These are phyloP conservation scores for Pseudofabraea citricarpa DNA, from an alignment of 2,329 filamentous ascomycete genomes.

Conservation along the genomic window DNA sequence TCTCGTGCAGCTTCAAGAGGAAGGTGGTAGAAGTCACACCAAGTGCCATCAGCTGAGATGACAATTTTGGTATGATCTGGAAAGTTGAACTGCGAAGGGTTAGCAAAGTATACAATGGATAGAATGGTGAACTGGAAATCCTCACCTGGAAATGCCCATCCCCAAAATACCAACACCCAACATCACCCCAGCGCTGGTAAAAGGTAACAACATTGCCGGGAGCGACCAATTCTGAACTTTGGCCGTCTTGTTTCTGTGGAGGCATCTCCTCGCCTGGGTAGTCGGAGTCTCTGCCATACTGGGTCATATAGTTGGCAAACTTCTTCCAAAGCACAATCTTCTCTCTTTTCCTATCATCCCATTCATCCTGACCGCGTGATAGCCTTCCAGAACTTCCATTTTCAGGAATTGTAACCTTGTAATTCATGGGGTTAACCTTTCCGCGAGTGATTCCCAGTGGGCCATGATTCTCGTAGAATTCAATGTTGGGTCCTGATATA, in stretches of 20 bases:
- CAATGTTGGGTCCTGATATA: constrained; percentile 55
- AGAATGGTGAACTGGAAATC: too few species aligned
- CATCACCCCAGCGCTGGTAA: constrained; percentile 76
- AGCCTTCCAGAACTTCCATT: constrained; percentile 58
- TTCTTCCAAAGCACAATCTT: constrained; percentile 67
- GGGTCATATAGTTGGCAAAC: constrained; percentile 70
- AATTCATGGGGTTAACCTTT: constrained; percentile 60
- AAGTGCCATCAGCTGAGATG: constrained; percentile 67
- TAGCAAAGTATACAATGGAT: too few species aligned
- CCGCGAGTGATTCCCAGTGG: constrained; percentile 58
- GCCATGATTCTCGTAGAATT: constrained; percentile 70
- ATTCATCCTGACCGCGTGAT: constrained; percentile 57
- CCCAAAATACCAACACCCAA: constrained; percentile 76
- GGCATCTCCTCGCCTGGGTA: constrained; percentile 42
- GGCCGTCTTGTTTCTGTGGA: constrained; percentile 13
- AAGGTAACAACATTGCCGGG: constrained; percentile 63
- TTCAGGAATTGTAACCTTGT: constrained; percentile 49
- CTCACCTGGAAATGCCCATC: constrained; percentile 72
- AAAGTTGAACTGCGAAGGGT: constrained; percentile 73
- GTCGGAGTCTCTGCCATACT: constrained; percentile 68
- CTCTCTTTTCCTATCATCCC: constrained; percentile 61
- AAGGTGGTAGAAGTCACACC: constrained; percentile 75
- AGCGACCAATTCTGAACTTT: constrained; percentile 32
- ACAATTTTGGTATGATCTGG: constrained; percentile 85
- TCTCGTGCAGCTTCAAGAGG: constrained; percentile 64